Base-by-base conservation (phyloP, 768 basidiomycete species). In the Hygrocybe coccinea region DNA sequence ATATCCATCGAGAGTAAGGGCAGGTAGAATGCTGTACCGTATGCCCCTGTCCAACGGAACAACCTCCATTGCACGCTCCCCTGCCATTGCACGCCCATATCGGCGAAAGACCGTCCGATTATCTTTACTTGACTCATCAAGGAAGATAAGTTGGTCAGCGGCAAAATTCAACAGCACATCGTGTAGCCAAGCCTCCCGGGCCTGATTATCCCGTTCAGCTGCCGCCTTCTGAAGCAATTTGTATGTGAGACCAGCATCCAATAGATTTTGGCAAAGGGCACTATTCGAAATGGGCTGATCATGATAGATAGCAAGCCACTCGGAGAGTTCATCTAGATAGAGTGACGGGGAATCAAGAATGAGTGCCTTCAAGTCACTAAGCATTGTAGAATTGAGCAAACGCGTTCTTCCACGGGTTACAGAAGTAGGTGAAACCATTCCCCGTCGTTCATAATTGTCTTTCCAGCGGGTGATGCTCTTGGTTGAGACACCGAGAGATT, bases 261-360 rank as follows among this genome's bases (percentile, higher is more conserved):
- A 39, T 25, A 66, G 56, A 36, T 53, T 57, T 8, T 47, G 22
- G 22, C 57, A 45, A 10, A 66, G 52, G 14, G 60, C 53, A 4
- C 59, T 47, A 9, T 44, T 41, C 5, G 64, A 64, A 39, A 65
- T 58, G 12, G 33, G 47, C 11, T 55, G 38, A n/a, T 66, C 57
- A 19, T 60, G 62, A n/a, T 50, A 45, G 12, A 66, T 41, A 7
- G 55, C 59, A 7, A 65, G 19, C 64, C 64, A 65, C 12, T 62
- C 61, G 45, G 37, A 51, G 34, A 65, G 57, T 24, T 64, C 64
- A 55, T 65, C 64, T n/a, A 64, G 58, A 54, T 55, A 64, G 50
- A 62, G 55, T 41, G 56, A 54, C 19, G 63, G 63, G 22, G 59
- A 45, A 22, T 65, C 58, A 7, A 29, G 12, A 15, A 47, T 14